These are phyloP conservation scores for Rickenella mellea DNA, from an alignment of 768 basidiomycete genomes.

Conservation along the genomic window DNA sequence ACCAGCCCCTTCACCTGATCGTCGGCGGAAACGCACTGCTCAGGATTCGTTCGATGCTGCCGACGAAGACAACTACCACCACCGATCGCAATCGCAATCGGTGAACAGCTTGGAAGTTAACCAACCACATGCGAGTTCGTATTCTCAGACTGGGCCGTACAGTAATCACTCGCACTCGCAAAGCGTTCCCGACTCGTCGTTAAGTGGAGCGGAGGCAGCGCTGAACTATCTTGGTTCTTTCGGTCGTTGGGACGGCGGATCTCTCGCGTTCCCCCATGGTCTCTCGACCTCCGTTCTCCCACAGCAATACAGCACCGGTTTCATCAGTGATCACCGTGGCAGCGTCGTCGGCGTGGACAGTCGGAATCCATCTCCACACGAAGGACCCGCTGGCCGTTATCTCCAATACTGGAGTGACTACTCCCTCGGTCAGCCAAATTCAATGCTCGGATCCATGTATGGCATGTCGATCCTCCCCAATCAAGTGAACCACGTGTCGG, in stretches of 20 bases:
- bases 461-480: background rate
- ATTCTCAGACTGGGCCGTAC: too few relatives aligned
- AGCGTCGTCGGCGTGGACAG: background rate
- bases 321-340: slow-evolving; percentile 36
- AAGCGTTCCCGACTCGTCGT: too few relatives aligned
- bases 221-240: slow-evolving; percentile 24
- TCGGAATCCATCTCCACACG: too few relatives aligned
- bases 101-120: too few relatives aligned
- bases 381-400: background rate
- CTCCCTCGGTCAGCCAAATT: background rate
- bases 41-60: slow-evolving; percentile 9
- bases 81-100: too few relatives aligned
- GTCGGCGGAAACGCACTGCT: slow-evolving; percentile 1
- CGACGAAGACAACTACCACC: too few relatives aligned
- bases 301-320: slow-evolving; percentile 66
- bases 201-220: too few relatives aligned
- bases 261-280: slow-evolving; percentile 28
- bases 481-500: too few relatives aligned
- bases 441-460: background rate
- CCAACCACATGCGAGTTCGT: too few relatives aligned
- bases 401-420: background rate
- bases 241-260: slow-evolving; percentile 37
- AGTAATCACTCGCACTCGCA: too few relatives aligned
- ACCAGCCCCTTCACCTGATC: slow-evolving; percentile 1
- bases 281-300: slow-evolving; percentile 68